A percentile compares a stretch with the other conserved stretches of the same genome.
These are phyloP conservation scores for Kitagawia praeruptora DNA, from an alignment of 129 eudicot genomes.

Conservation along the genomic window DNA sequence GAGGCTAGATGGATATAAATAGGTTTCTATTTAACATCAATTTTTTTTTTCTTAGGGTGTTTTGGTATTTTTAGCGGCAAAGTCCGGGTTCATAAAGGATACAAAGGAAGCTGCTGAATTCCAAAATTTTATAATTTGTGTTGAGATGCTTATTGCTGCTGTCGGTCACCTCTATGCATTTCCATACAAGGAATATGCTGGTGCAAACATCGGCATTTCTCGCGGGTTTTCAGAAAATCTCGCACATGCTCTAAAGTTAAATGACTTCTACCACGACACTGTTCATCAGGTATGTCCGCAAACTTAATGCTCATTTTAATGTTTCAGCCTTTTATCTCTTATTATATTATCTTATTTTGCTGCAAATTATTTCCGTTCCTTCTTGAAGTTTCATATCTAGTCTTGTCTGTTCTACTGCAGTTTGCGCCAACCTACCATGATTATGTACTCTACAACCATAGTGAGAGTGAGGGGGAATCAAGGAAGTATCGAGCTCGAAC, in stretches of 20 bases:
- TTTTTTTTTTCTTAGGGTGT: slow-evolving; percentile 55
- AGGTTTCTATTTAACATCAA: background rate
- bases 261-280: slow-evolving; percentile 92
- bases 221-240: slow-evolving; percentile 77
- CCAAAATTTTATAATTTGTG: slow-evolving; percentile 77
- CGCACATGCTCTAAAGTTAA: slow-evolving; percentile 78
- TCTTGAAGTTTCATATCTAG: background rate
- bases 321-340: background rate
- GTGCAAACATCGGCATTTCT: slow-evolving; percentile 78
- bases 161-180: slow-evolving; percentile 91
- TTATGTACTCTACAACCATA: slow-evolving; percentile 86
- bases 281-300: slow-evolving; percentile 69
- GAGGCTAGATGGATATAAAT: background rate
- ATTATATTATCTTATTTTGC: background rate
- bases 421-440: slow-evolving; percentile 99
- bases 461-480: slow-evolving; percentile 74
- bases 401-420: slow-evolving; percentile 27
- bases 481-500: slow-evolving; percentile 77
- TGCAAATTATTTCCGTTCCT: background rate
- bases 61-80: slow-evolving; percentile 90
- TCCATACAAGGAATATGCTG: slow-evolving; percentile 95
- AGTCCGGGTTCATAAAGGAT: slow-evolving; percentile 67
- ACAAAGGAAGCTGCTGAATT: slow-evolving; percentile 85
- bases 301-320: background rate
- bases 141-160: slow-evolving; percentile 98